Percentiles rank a stretch among this genome's conserved stretches.
Evolutionary conservation across 805 yeast genomes (phyloP).

Genomic region (Hanseniaspora clermontiae): DNA sequence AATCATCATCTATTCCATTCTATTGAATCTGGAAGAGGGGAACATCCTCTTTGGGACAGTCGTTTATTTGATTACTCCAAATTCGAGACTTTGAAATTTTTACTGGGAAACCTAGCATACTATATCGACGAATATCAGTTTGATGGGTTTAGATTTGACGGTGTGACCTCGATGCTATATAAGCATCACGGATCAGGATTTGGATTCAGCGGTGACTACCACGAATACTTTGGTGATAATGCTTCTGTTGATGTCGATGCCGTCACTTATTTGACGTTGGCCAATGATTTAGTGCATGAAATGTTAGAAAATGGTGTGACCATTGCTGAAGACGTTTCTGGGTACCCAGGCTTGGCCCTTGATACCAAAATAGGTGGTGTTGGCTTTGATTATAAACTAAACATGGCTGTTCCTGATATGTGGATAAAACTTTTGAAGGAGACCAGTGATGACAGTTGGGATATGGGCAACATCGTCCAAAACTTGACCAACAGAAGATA

Average conservation of each 20-base stretch:
- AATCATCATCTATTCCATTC: constrained; percentile 90
- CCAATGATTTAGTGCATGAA: constrained; percentile 61
- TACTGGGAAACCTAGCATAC: constrained; percentile 71
- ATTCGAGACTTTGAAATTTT: constrained; percentile 79
- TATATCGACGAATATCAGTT: constrained; percentile 72
- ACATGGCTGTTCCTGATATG: constrained; percentile 98
- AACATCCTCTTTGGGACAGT: constrained; percentile 92
- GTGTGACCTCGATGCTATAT: constrained; percentile 89
- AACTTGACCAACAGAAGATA: constrained; percentile 81
- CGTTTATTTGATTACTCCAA: constrained; percentile 81
- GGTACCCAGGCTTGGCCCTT: constrained; percentile 88
- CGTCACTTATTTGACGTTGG: constrained; percentile 72
- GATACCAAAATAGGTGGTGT: constrained; percentile 68
- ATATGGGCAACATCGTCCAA: constrained; percentile 62
- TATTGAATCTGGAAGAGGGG: constrained; percentile 60
- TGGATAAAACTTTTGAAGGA: constrained; percentile 93
- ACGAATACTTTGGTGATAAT: constrained; percentile 65
- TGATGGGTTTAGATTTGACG: constrained; percentile 95
- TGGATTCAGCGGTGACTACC: constrained; percentile 83
- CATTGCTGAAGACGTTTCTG: constrained; percentile 93
- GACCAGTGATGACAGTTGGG: constrained; percentile 79
- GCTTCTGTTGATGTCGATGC: constrained; percentile 80
- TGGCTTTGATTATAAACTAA: constrained; percentile 85
- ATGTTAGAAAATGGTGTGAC: constrained; percentile 49
- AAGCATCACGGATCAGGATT: constrained; percentile 77